Evolutionary conservation across 495 filamentous ascomycete genomes (phyloP).

Genomic region (Choiromyces venosus): DNA sequence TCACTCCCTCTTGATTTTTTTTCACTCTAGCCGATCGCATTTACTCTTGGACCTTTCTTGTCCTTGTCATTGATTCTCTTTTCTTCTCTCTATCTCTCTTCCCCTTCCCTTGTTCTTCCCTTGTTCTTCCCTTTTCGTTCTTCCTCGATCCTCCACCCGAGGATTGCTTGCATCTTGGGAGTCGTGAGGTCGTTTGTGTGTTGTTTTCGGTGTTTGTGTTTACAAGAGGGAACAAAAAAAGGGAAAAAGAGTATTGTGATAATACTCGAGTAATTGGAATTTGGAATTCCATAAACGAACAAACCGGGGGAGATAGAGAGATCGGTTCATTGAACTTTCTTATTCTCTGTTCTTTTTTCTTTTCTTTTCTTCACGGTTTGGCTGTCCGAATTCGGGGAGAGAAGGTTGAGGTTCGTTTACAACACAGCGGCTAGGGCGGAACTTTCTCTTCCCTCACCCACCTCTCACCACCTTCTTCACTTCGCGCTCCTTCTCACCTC

Average conservation of each 20-base stretch:
- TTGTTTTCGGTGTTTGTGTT: not conserved
- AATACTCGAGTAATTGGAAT: not conserved
- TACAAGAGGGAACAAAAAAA: not conserved
- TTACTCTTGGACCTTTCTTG: not conserved
- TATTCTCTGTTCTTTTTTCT: not conserved
- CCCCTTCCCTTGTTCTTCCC: not conserved
- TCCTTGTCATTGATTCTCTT: conserved; percentile 2
- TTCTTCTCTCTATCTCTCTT: not conserved
- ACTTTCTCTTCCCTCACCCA: not conserved
- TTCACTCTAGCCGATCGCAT: not conserved
- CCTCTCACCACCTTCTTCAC: not conserved
- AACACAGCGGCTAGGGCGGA: not conserved
- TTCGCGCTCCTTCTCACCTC: not conserved
- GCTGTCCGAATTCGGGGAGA: not conserved
- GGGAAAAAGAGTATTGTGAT: not conserved
- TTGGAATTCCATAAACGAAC: not conserved
- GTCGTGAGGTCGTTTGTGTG: not conserved
- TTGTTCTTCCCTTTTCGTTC: not conserved
- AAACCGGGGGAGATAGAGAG: not conserved
- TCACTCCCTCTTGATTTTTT: not conserved
- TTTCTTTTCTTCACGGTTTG: not conserved
- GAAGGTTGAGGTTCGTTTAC: not conserved
- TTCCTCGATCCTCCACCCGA: not conserved
- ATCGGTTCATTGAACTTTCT: not conserved
- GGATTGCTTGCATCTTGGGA: not conserved